These are phyloP conservation scores for Globisporangium sylvaticum DNA, from an alignment of 352 stramenopile genomes.

Conservation along the genomic window DNA sequence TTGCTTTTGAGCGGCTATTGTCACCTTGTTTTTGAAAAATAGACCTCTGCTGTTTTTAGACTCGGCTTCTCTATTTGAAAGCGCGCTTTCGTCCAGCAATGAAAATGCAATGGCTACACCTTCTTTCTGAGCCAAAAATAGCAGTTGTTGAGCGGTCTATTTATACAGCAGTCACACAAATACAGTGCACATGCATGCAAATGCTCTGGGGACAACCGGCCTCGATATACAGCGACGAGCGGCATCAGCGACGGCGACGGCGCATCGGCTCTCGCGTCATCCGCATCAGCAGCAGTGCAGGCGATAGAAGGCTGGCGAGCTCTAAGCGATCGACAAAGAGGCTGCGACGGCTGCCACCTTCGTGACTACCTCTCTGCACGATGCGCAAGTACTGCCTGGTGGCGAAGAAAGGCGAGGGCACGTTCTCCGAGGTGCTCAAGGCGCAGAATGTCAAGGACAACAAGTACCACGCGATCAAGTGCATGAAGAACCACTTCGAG, in stretches of 20 bases:
- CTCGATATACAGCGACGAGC: background rate
- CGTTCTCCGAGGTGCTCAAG: constrained; percentile 94
- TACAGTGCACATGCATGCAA: background rate
- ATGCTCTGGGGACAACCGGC: background rate
- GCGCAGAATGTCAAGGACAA: constrained; percentile 92
- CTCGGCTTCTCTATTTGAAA: background rate
- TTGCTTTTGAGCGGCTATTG: background rate
- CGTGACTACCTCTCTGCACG: background rate
- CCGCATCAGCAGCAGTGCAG: background rate
- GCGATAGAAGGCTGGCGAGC: background rate
- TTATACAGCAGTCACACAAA: background rate
- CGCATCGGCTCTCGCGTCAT: constrained; percentile 1
- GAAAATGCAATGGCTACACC: background rate
- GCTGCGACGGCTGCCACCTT: background rate
- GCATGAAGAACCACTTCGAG: constrained; percentile 97
- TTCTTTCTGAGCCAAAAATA: background rate
- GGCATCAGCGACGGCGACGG: background rate
- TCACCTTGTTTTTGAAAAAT: background rate
- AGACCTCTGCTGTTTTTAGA: background rate
- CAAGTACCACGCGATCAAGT: constrained; percentile 97
- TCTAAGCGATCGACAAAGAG: background rate
- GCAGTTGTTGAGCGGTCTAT: background rate
- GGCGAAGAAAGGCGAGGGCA: constrained; percentile 94
- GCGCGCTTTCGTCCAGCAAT: background rate
- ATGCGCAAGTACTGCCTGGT: constrained; percentile 94